phyloP scores from a whole-genome alignment of 352 stramenopile genomes.

The Pythium sukuiense region DNA sequence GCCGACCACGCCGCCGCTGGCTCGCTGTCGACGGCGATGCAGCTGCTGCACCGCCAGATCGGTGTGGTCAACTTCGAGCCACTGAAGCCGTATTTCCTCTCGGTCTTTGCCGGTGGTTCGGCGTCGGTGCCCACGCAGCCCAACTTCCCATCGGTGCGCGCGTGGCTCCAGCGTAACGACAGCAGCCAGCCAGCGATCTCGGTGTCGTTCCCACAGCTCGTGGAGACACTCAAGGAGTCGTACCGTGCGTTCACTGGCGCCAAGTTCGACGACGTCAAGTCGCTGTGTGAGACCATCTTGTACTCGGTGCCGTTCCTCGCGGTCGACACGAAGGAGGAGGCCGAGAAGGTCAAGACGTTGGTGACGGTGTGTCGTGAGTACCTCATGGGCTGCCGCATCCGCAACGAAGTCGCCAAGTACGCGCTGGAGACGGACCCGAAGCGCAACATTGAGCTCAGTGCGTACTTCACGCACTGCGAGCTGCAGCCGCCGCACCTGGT shows the following conservation, averaged over 20 bases:
- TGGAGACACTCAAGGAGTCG: conserved; percentile 93
- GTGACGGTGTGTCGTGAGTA: conserved; percentile 97
- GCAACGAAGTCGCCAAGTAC: conserved; percentile 77
- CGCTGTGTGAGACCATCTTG: conserved; percentile 92
- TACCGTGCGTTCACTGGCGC: conserved; percentile 97
- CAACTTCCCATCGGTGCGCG: conserved; percentile 68
- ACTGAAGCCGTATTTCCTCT: conserved; percentile 91
- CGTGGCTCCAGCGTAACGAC: conserved; percentile 87
- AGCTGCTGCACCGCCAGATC: conserved; percentile 99
- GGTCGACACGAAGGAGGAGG: conserved; percentile 92
- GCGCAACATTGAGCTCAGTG: conserved; percentile 96
- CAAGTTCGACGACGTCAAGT: conserved; percentile 98
- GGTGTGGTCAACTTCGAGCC: conserved; percentile 97
- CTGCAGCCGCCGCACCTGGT: conserved; percentile 97
- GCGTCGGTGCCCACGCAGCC: conserved; percentile 86
- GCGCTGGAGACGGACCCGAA: conserved; percentile 72
- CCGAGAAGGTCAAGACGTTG: conserved; percentile 94
- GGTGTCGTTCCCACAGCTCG: conserved; percentile 88
- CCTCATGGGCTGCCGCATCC: conserved; percentile 96
- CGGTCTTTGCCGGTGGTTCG: conserved; percentile 77
- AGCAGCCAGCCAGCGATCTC: conserved; percentile 86
- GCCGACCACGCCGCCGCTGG: conserved; percentile 97
- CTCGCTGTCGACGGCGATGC: conserved; percentile 95
- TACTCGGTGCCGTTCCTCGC: conserved; percentile 95
- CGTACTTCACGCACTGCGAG: conserved; percentile 99